Percentiles rank a stretch among this genome's conserved stretches.
These are phyloP conservation scores for Amoeboaphelidium protococcarum DNA, from an alignment of 371 early-diverging fungal species.

Conservation along the genomic window DNA sequence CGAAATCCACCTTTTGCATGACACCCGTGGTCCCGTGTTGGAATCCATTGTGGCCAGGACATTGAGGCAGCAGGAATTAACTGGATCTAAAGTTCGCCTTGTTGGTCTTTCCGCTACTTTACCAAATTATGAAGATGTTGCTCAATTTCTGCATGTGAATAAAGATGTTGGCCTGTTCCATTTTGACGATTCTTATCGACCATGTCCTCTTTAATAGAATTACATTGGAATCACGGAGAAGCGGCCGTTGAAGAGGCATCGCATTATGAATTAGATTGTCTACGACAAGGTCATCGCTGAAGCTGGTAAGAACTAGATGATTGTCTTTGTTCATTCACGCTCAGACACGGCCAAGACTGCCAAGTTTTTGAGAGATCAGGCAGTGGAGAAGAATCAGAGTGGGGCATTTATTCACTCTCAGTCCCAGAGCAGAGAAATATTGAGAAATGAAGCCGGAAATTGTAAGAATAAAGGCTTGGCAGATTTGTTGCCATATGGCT, in stretches of 20 bases:
- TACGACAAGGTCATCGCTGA: constrained; percentile 51
- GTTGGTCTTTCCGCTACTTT: constrained; percentile 97
- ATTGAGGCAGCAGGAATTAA: constrained; percentile 61
- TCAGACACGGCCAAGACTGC: constrained; percentile 91
- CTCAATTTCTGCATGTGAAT: constrained; percentile 59
- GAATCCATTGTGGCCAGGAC: constrained; percentile 90
- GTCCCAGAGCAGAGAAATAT: constrained; percentile 54
- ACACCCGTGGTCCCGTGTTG: constrained; percentile 86
- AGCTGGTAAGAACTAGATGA: constrained; percentile 75
- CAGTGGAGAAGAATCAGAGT: constrained; percentile 71
- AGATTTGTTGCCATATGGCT: constrained; percentile 75
- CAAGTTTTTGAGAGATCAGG: constrained; percentile 50
- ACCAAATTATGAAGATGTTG: constrained; percentile 95
- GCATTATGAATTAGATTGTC: constrained; percentile 73
- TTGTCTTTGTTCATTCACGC: constrained; percentile 94
- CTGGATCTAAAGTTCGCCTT: constrained; percentile 69
- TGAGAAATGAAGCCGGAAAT: too few relatives aligned
- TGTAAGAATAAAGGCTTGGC: constrained; percentile 62
- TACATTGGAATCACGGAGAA: constrained; percentile 87
- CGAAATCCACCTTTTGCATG: constrained; percentile 97
- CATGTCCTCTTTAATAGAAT: constrained; percentile 80
- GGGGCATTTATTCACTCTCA: too few relatives aligned
- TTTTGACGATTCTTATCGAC: constrained; percentile 79
- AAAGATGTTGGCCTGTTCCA: constrained; percentile 77
- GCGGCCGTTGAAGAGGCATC: constrained; percentile 72